These are phyloP conservation scores for Omphalea diandra DNA, from an alignment of 441 rosid genomes.

Conservation along the genomic window DNA sequence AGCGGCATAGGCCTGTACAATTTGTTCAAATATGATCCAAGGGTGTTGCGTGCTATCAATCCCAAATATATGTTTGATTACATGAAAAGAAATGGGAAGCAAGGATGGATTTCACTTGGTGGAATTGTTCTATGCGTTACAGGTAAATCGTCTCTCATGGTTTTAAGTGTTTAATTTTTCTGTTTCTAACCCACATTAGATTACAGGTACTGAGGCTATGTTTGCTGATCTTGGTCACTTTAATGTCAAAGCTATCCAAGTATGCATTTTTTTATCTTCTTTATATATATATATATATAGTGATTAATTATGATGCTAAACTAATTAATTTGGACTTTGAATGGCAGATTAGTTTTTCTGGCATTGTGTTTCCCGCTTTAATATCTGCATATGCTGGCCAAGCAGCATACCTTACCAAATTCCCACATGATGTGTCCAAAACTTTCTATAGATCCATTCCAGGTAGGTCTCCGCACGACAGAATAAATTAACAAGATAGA, in stretches of 20 bases:
- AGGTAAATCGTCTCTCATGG: conserved; percentile 30
- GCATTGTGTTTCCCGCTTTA: conserved; percentile 50
- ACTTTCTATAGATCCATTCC: conserved; percentile 73
- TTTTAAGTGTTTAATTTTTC: background rate
- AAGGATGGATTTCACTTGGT: conserved; percentile 71
- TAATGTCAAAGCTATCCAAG: conserved; percentile 66
- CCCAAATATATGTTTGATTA: conserved; percentile 58
- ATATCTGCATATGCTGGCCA: conserved; percentile 61
- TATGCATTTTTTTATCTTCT: no score
- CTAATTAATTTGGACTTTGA: background rate
- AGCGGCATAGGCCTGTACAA: conserved; percentile 65
- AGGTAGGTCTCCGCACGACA: conserved; percentile 32
- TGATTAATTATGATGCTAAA: no score
- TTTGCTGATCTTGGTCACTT: conserved; percentile 91
- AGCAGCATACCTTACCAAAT: conserved; percentile 65
- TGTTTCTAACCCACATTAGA: no score
- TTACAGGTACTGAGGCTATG: conserved; percentile 82
- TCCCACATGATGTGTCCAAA: conserved; percentile 42
- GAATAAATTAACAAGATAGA: background rate
- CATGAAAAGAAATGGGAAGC: conserved; percentile 53
- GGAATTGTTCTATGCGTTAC: conserved; percentile 64
- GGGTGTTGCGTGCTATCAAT: conserved; percentile 69
- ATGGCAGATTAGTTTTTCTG: conserved; percentile 67
- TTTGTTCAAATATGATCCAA: conserved; percentile 49
- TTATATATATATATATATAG: background rate